A percentile compares a stretch with the other conserved stretches of the same genome.
phyloP scores from a whole-genome alignment of 768 basidiomycete species.

The Harrya chromipes region DNA sequence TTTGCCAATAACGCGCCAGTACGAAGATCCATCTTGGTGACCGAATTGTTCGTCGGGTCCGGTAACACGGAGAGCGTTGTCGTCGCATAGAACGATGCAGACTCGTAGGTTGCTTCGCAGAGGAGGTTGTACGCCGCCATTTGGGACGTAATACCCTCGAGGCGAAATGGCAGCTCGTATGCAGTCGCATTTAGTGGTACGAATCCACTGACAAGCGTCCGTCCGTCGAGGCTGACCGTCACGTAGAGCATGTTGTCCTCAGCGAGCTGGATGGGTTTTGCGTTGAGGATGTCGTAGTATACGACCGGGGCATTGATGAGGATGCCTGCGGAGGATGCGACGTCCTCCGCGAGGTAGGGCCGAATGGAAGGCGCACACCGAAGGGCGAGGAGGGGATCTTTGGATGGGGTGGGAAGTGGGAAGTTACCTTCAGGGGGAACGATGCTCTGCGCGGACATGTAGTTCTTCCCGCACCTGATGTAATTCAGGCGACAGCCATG shows the following conservation, averaged over 20 bases:
- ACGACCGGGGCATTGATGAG: slow-evolving; percentile 53
- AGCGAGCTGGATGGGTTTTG: slow-evolving; percentile 38
- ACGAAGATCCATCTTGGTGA: slow-evolving; percentile 62
- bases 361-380: slow-evolving; percentile 57
- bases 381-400: slow-evolving; percentile 49
- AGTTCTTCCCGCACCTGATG: slow-evolving; percentile 56
- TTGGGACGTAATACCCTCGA: slow-evolving; percentile 44
- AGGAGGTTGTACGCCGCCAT: slow-evolving; percentile 28
- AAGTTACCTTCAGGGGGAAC: slow-evolving; percentile 52
- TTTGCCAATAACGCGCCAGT: slow-evolving; percentile 55
- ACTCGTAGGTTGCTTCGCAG: slow-evolving; percentile 28
- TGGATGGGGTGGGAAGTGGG: slow-evolving; percentile 35
- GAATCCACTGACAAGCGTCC: slow-evolving; percentile 37
- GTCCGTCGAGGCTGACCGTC: slow-evolving; percentile 46
- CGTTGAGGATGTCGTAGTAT: slow-evolving; percentile 45
- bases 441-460: slow-evolving; percentile 41
- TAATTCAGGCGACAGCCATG: too few relatives aligned
- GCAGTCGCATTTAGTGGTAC: slow-evolving; percentile 54
- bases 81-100: slow-evolving; percentile 40
- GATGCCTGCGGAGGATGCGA: slow-evolving; percentile 40
- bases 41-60: slow-evolving; percentile 47
- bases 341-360: slow-evolving; percentile 58
- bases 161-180: slow-evolving; percentile 47
- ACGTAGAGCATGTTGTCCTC: slow-evolving; percentile 33
- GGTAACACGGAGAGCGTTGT: slow-evolving; percentile 49